Evolutionary conservation across 768 basidiomycete species (phyloP).

Genomic region (Boletellus emodensis): DNA sequence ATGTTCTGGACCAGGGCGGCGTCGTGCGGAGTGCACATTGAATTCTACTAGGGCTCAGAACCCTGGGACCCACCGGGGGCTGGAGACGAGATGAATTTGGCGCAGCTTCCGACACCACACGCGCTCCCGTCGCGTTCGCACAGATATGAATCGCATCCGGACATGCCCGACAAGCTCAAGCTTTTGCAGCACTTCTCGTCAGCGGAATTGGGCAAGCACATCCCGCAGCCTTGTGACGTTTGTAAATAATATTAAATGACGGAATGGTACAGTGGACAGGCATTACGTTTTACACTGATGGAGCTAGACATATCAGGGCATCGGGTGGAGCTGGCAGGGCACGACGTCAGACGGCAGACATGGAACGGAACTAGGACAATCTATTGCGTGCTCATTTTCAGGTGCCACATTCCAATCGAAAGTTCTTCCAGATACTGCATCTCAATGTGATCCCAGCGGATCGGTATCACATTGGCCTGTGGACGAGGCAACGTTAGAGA

Average conservation of each 20-base stretch:
- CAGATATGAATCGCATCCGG: no score
- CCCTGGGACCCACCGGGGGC: no score
- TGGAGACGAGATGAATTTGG: no score
- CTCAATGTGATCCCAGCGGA: slow-evolving; percentile 64
- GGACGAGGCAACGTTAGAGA: slow-evolving; percentile 9
- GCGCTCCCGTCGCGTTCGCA: no score
- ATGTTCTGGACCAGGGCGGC: slow-evolving; percentile 36
- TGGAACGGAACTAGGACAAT: slow-evolving; percentile 1
- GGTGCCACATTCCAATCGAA: slow-evolving; percentile 67
- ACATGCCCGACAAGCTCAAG: no score
- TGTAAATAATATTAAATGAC: slow-evolving; percentile 22
- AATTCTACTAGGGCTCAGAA: no score
- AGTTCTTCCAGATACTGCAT: slow-evolving; percentile 72
- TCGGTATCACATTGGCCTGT: slow-evolving; percentile 66
- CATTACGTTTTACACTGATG: slow-evolving; percentile 20
- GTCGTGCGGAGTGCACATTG: slow-evolving; percentile 1
- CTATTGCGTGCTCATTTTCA: slow-evolving; percentile 43
- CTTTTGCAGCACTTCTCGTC: no score
- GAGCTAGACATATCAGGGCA: slow-evolving; percentile 10
- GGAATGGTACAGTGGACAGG: slow-evolving; percentile 14
- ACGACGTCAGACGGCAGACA: slow-evolving; percentile 5
- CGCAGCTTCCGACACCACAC: no score
- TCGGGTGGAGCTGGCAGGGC: slow-evolving; percentile 6
- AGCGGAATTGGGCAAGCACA: no score
- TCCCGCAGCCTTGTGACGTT: slow-evolving; percentile 3